A percentile compares a stretch with the other conserved stretches of the same genome.
Conservation (phyloP, 192 early-diverging fungal species). For the Helicostylum pulchrum region DNA sequence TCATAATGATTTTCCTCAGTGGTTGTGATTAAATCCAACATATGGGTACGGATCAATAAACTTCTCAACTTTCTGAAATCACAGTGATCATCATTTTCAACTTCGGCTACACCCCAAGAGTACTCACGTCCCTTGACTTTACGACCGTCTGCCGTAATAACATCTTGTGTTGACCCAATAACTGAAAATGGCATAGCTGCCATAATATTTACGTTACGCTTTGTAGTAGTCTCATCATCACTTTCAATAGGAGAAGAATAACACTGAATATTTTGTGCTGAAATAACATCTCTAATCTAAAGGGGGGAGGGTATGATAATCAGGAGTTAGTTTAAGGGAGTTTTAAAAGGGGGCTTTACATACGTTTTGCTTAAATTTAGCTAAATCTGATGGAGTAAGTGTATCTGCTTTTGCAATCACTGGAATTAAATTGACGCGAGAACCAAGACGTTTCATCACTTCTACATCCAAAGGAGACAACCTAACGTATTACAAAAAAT, state of each 20-base stretch:
- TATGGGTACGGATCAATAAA: conserved; percentile 87
- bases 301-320: conserved; percentile 28
- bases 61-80: conserved; percentile 94
- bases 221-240: conserved; percentile 75
- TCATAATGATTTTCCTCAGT: conserved; percentile 98
- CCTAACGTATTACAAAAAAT: conserved; percentile 41
- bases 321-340: not conserved
- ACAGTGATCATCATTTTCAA: conserved; percentile 94
- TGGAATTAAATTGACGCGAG: conserved; percentile 91
- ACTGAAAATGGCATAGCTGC: conserved; percentile 94
- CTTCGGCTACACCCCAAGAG: conserved; percentile 94
- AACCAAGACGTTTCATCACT: conserved; percentile 91
- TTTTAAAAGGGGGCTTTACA: not conserved
- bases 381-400: conserved; percentile 78
- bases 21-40: conserved; percentile 92
- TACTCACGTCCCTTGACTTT: conserved; percentile 87
- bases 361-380: conserved; percentile 84
- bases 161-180: conserved; percentile 85
- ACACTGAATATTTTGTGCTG: conserved; percentile 81
- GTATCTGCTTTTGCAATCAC: conserved; percentile 94
- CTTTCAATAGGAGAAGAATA: conserved; percentile 79
- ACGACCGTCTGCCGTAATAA: conserved; percentile 83
- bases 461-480: conserved; percentile 87
- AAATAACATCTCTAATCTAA: conserved; percentile 75
- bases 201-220: conserved; percentile 81